Base-by-base conservation (phyloP, 306 rosid species). In the Lotus japonicus region DNA sequence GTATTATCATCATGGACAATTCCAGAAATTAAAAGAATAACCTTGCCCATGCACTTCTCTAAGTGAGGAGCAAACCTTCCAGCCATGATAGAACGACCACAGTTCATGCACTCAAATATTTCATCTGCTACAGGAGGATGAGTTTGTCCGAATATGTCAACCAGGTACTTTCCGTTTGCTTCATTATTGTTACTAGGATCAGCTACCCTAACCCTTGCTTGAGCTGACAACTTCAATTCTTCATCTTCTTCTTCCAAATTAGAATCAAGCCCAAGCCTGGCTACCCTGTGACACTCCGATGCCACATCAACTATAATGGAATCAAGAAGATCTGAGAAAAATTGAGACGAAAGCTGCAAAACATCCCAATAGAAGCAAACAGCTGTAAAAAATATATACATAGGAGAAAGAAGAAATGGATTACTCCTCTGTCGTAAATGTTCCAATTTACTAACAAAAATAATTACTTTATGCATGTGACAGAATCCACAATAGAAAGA, bases 11-110 rank as follows among this genome's bases (percentile, higher is more conserved):
- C 44, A 59, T 43, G 58, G 21, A 49, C 13, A 28, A 35, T 7
- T 51, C 16, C 53, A 13, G 39, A 49, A 18, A 58, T 50, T 56
- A 57, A 64, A 68, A 66, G 48, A 64, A 43, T 68, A 68, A 95
- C 99, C 99, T 91, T 95, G 57, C 99, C 99, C 99, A 95, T 95
- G 85, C 99, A 95, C 84, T 95, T 95, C 76, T 95, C 99, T 69
- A 95, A 64, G 81, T 95, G 99, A 76, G 99, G 99, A 57, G 99
- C 99, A 72, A 95, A 95, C 80, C 86, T 90, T 67, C 99, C 99
- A 23, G 99, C 99, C 79, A 81, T 56, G 57, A 90, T 83, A 39
- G 95, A 52, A 46, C 99, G 84, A 64, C 88, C 79, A 55, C 99
- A 95, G 59, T 95, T 95, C 99, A 95, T 88, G 86, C 99, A 95